Conservation (phyloP, 371 early-diverging fungal species). For the Thermomucor indicae-seudaticae region DNA sequence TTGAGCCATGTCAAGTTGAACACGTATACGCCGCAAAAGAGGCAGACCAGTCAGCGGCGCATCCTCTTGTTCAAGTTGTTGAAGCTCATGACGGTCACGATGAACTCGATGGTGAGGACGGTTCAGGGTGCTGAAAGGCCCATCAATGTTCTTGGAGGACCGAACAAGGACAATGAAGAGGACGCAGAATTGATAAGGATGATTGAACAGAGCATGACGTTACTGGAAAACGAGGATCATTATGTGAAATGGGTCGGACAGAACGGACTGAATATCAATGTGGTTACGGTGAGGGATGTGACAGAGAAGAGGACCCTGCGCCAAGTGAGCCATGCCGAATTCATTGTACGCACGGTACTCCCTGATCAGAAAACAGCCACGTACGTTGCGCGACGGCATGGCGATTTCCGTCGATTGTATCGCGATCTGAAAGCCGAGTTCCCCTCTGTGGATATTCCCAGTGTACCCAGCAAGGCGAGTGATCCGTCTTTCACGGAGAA, state of each 20-base stretch:
- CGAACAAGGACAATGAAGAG: background rate
- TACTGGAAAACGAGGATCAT: conserved; percentile 17
- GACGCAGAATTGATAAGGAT: background rate
- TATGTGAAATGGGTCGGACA: conserved; percentile 24
- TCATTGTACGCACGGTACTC: conserved; percentile 15
- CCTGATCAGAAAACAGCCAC: conserved; percentile 6
- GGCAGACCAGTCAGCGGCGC: conserved; percentile 20
- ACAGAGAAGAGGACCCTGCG: conserved; percentile 19
- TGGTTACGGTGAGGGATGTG: conserved; percentile 24
- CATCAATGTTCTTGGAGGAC: conserved; percentile 5
- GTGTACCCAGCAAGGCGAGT: conserved; percentile 21
- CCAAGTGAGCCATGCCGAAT: conserved; percentile 27
- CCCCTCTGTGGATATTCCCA: conserved; percentile 22
- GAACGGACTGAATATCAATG: conserved; percentile 18
- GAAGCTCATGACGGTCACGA: conserved; percentile 15
- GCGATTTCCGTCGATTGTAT: conserved; percentile 22
- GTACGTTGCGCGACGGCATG: conserved; percentile 28
- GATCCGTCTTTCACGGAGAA: conserved; percentile 7
- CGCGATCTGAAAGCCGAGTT: conserved; percentile 20
- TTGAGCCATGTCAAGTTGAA: conserved; percentile 18
- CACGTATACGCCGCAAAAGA: conserved; percentile 16
- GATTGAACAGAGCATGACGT: conserved; percentile 4
- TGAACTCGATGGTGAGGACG: conserved; percentile 23
- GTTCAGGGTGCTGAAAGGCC: conserved; percentile 21
- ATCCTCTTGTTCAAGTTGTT: conserved; percentile 22